Percentiles rank a stretch among this genome's conserved stretches.
These are phyloP conservation scores for Podaxis carcinomalis DNA, from an alignment of 768 basidiomycete genomes.

Conservation along the genomic window DNA sequence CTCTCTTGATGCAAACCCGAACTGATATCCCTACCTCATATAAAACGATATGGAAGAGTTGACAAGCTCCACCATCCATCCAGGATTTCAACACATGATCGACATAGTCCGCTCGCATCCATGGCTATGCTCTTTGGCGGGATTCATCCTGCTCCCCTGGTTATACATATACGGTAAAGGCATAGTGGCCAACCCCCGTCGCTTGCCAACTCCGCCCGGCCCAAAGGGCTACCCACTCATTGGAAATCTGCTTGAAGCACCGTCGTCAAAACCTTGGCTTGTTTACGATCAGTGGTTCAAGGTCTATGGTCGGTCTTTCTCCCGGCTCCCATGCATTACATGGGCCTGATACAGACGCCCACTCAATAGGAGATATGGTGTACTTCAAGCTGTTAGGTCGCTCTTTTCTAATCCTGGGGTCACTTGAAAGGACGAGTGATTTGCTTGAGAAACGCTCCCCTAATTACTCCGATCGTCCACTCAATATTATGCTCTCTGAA, in stretches of 20 bases:
- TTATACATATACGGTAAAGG: not conserved
- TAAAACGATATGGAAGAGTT: too few relatives aligned
- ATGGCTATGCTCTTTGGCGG: not conserved
- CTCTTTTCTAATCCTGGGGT: conserved; percentile 10
- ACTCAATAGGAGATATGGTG: conserved; percentile 12
- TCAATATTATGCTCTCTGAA: not conserved
- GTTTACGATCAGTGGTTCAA: conserved; percentile 15
- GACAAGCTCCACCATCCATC: too few relatives aligned
- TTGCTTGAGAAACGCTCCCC: conserved; percentile 14
- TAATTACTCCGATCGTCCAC: conserved; percentile 19
- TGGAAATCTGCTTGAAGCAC: conserved; percentile 15
- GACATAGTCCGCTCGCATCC: not conserved
- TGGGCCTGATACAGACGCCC: not conserved
- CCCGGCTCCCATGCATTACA: not conserved
- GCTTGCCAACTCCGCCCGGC: conserved; percentile 9
- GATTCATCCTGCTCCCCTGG: not conserved
- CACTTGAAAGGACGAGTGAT: conserved; percentile 10
- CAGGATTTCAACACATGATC: not conserved
- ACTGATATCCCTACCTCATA: too few relatives aligned
- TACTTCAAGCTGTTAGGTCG: conserved; percentile 14
- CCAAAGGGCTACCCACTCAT: conserved; percentile 16
- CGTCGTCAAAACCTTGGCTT: conserved; percentile 14
- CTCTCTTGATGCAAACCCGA: too few relatives aligned
- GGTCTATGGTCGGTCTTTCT: conserved; percentile 12
- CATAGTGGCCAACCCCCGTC: not conserved